These are phyloP conservation scores for Onygenales sp. DNA, from an alignment of 2,329 filamentous ascomycete genomes.

Conservation along the genomic window DNA sequence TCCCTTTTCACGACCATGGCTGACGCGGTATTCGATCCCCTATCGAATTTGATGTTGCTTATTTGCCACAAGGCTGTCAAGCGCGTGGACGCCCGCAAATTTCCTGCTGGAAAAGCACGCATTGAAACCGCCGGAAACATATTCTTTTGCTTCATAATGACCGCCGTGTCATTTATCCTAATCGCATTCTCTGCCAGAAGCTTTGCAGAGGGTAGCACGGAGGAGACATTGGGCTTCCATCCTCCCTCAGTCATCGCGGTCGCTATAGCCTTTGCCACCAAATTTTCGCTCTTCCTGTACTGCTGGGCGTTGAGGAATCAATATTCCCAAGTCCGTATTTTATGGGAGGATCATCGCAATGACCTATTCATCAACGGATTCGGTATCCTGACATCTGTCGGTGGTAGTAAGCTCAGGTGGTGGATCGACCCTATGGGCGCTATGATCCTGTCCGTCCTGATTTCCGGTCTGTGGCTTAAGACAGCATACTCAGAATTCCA, in stretches of 20 bases:
- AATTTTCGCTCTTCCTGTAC: constrained; percentile 76
- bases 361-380: constrained; percentile 95
- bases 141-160: constrained; percentile 94
- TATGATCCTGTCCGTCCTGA: constrained; percentile 68
- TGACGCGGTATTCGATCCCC: constrained; percentile 84
- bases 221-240: constrained; percentile 57
- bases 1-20: constrained; percentile 97
- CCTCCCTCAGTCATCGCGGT: constrained; percentile 80
- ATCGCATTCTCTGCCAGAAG: constrained; percentile 78
- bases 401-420: constrained; percentile 79
- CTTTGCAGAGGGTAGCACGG: constrained; percentile 42
- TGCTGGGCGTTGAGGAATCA: constrained; percentile 86
- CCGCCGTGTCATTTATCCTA: constrained; percentile 78
- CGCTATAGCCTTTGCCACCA: constrained; percentile 71
- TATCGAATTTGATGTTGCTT: constrained; percentile 81
- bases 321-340: constrained; percentile 81
- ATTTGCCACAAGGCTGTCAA: constrained; percentile 80
- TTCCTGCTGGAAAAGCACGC: constrained; percentile 84
- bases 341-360: constrained; percentile 96
- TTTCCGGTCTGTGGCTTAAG: constrained; percentile 69
- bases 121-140: constrained; percentile 96
- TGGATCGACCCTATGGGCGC: constrained; percentile 94
- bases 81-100: constrained; percentile 73
- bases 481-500: constrained; percentile 87
- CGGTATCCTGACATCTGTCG: constrained; percentile 83